Evolutionary conservation across 2,329 filamentous ascomycete species (phyloP), one percentile per base, ranked within the genome.

Genomic region (Dryadomyces quercivorus): DNA sequence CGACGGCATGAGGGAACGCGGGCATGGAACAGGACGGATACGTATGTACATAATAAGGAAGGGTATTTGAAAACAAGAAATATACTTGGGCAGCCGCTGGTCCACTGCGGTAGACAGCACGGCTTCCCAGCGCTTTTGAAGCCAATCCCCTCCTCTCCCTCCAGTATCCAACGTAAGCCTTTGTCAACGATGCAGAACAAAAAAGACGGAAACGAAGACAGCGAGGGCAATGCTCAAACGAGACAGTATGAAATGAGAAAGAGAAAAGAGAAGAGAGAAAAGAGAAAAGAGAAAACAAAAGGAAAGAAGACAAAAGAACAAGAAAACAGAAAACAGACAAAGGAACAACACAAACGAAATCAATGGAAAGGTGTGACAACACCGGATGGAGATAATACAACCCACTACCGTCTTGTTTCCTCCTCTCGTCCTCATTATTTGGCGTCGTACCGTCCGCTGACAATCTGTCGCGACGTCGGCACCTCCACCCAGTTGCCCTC

Each of bases 361-460:
- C n/a, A 52, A 52, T 50, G n/a, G 26, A 20, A 13, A 56, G 56
- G 44, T 55, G 56, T 58, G 51, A 56, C 58, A 51, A 60, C 60
- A 51, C 6, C 31, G 38, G 38, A 42, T n/a, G 38, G 42, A 21
- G 26, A 50, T 10, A 21, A 13, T 46, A 46, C 18, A 15, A 3
- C 49, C 36, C 49, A 18, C 12, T 44, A 13, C 26, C 45, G 38
- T 40, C 18, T 26, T 44, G 2, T 31, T 20, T 43, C n/a, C 21
- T 34, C 50, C 22, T 31, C 36, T 51, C 34, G 5, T 18, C 10
- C 20, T 13, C 43, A n/a, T 50, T 53, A 71, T 55, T 66, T 73
- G 26, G 80, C 79, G 62, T 87, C 80, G 67, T 93, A 95, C 69
- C 84, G 86, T 49, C 88, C 88, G 64, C 81, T 84, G 22, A 86